A percentile compares a stretch with the other conserved stretches of the same genome.
These are phyloP conservation scores for Hydnomerulius pinastri DNA, from an alignment of 768 basidiomycete genomes.

Conservation along the genomic window DNA sequence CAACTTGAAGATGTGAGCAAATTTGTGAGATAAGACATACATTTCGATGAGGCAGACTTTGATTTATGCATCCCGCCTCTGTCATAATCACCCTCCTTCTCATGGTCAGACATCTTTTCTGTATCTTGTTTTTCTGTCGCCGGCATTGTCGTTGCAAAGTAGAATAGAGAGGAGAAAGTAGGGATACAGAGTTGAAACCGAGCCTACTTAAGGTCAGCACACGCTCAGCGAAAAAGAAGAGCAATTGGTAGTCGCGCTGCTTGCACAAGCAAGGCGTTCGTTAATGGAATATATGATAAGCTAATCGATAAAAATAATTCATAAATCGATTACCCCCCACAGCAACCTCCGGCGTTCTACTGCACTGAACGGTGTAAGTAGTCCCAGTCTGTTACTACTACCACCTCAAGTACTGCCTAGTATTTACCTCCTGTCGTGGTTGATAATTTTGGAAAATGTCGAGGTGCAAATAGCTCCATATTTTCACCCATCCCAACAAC, in stretches of 20 bases:
- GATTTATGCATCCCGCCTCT: slow-evolving; percentile 13
- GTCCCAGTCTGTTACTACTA: no score
- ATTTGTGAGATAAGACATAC: no score
- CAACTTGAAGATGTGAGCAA: slow-evolving; percentile 11
- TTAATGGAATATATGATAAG: slow-evolving; percentile 8
- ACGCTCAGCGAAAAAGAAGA: background rate
- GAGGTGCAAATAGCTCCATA: no score
- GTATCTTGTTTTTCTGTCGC: slow-evolving; percentile 22
- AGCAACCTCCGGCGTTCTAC: no score
- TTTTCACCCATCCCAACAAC: no score
- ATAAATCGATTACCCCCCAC: no score
- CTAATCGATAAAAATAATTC: slow-evolving; percentile 8
- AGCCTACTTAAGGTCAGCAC: background rate
- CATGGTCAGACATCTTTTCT: slow-evolving; percentile 15
- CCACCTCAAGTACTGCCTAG: no score
- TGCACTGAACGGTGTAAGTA: no score
- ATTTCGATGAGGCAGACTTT: slow-evolving; percentile 35
- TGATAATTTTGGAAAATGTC: no score
- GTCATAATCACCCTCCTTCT: slow-evolving; percentile 27
- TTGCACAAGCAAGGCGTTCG: slow-evolving; percentile 4
- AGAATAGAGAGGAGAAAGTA: background rate
- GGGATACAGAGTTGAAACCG: background rate
- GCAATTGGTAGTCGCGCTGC: background rate
- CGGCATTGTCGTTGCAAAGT: slow-evolving; percentile 14
- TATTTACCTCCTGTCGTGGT: no score